Conservation (phyloP, 2,329 filamentous ascomycete species). For the Colletotrichum eleusines region DNA sequence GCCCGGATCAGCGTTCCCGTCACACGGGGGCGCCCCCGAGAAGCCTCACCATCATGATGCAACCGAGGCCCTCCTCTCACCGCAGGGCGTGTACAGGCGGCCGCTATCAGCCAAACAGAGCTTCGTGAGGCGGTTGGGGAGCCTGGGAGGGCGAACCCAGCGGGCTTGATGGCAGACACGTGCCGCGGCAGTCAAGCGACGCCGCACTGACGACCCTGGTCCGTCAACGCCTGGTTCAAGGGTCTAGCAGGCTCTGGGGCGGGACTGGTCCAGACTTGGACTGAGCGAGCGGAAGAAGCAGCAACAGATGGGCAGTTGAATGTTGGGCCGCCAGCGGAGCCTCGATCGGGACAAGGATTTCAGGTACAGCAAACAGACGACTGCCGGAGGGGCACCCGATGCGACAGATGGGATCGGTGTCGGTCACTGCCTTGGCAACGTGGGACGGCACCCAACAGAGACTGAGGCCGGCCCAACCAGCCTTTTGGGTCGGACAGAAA, state of each 20-base stretch:
- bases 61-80: not conserved
- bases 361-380: no score
- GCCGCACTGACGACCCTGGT: not conserved
- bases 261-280: slow-evolving; percentile 7
- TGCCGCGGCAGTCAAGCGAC: slow-evolving; percentile 12
- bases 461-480: slow-evolving; percentile 24
- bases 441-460: slow-evolving; percentile 15
- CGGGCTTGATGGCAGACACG: slow-evolving; percentile 42
- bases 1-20: slow-evolving; percentile 1
- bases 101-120: slow-evolving; percentile 16
- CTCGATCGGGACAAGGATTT: slow-evolving; percentile 2
- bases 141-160: slow-evolving; percentile 50
- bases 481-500: not conserved
- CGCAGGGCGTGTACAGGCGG: slow-evolving; percentile 17
- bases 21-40: slow-evolving; percentile 5
- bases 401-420: slow-evolving; percentile 11
- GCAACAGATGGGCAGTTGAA: not conserved
- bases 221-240: slow-evolving; percentile 7
- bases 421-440: slow-evolving; percentile 31
- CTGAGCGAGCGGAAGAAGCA: slow-evolving; percentile 3
- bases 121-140: slow-evolving; percentile 14
- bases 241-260: slow-evolving; percentile 4
- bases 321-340: slow-evolving; percentile 22
- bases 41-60: slow-evolving; percentile 22
- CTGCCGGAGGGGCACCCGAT: no score